Base-by-base conservation (phyloP, 495 filamentous ascomycete genomes). In the Neurospora sp. region DNA sequence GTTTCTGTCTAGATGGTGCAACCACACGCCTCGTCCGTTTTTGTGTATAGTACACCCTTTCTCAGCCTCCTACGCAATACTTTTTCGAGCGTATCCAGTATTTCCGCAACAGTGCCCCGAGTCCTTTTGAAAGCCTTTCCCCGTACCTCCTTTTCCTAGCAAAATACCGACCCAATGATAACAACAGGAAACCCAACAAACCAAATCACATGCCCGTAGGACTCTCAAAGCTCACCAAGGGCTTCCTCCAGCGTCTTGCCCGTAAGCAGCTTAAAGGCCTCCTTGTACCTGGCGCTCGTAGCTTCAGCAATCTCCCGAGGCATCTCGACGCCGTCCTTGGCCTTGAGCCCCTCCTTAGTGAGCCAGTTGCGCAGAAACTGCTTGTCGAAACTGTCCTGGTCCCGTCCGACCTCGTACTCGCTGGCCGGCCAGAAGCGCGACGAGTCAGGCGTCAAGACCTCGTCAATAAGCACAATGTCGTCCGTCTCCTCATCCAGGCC, bases 361-460 rank as follows among this genome's bases (percentile, higher is more conserved):
- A 99, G 81, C 94, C 94, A 99, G 81, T 98, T 91, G 27, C 95
- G 84, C 77, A 98, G 75, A 75, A 87, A 91, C 86, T 98, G 96
- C 87, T 99, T 98, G 79, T 98, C 95, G 70, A 83, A 94, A 81
- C 91, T 94, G 70, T 89, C 84, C 84, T 97, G 94, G 27, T 91
- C 86, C 42, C 84, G 84, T 0, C 95, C 95, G 40, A 90, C 81
- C 75, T 87, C 86, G 76, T 97, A 97, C 9, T 83, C 83, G 35
- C 88, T 90, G 74, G 86, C 87, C 5, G 89, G 90, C 96, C 96
- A 99, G 86, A 98, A 97, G 10, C 96, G 89, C 14, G 91, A 94
- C 59, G 89, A 92, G 78, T 96, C 93, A 20, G 90, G 81, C 40
- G 95, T 98, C 53, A 98, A 84, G 17, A 97, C 94, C 81, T 99